phyloP scores from a whole-genome alignment of 148 eudicot genomes.

The Salicornia ramosissima region DNA sequence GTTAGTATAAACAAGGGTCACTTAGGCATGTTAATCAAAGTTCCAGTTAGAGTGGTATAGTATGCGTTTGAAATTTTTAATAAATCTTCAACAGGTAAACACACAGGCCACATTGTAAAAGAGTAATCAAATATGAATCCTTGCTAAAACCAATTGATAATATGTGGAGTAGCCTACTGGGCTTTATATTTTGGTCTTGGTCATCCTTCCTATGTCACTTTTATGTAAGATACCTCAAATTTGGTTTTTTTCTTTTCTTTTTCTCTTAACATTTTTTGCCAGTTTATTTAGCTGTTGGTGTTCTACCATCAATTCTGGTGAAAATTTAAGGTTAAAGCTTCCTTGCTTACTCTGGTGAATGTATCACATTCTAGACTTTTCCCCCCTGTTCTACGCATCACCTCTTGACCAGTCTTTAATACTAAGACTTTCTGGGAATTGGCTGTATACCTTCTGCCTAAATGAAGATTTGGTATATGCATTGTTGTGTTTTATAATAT shows the following conservation, averaged over 20 bases:
- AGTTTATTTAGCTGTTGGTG: too few relatives aligned
- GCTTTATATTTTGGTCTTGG: too few relatives aligned
- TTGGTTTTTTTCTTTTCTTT: too few relatives aligned
- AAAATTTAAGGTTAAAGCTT: neutral
- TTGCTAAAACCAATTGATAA: neutral
- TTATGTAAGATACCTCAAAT: too few relatives aligned
- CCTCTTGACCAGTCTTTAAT: neutral
- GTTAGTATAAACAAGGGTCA: too few relatives aligned
- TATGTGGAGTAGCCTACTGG: too few relatives aligned
- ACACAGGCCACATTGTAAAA: neutral
- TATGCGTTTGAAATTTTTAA: neutral
- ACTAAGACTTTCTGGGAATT: neutral
- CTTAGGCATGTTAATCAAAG: neutral
- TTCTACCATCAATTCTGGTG: neutral
- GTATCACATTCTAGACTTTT: neutral
- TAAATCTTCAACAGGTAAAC: neutral
- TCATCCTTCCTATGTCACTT: too few relatives aligned
- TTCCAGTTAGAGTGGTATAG: neutral
- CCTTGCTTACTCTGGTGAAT: neutral
- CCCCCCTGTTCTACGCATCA: neutral
- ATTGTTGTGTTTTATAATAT: neutral
- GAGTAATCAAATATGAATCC: neutral
- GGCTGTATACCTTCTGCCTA: neutral
- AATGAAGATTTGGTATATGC: neutral
- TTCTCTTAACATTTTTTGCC: too few relatives aligned